Evolutionary conservation across 331 rosid genomes (phyloP).

Genomic region (Dryas integrifolia): DNA sequence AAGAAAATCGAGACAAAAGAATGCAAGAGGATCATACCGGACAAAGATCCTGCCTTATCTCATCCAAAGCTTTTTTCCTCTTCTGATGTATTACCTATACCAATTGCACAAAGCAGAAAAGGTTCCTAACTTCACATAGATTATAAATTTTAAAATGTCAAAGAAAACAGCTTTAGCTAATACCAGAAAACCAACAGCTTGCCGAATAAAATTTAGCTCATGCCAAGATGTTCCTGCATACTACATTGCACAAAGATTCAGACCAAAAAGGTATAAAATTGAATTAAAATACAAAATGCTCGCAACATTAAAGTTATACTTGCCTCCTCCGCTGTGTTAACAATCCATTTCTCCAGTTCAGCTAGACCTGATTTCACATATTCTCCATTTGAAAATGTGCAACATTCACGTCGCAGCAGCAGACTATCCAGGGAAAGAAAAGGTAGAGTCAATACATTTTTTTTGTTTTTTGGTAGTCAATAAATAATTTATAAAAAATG

Average conservation of each 20-base stretch:
- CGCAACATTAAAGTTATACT: slow-evolving; percentile 10
- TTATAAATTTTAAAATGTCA: not conserved
- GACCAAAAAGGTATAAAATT: slow-evolving; percentile 17
- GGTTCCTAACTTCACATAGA: not conserved
- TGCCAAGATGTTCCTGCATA: slow-evolving; percentile 99
- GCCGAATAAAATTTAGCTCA: slow-evolving; percentile 89
- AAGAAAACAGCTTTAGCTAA: slow-evolving; percentile 26
- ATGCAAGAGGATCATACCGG: slow-evolving; percentile 53
- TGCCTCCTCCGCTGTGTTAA: slow-evolving; percentile 78
- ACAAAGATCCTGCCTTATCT: slow-evolving; percentile 90
- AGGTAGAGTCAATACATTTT: slow-evolving; percentile 14
- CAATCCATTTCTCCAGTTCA: slow-evolving; percentile 95
- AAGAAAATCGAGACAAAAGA: not conserved
- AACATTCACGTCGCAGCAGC: slow-evolving; percentile 92
- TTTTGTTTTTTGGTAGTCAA: slow-evolving; percentile 6
- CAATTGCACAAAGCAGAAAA: slow-evolving; percentile 19
- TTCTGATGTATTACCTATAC: slow-evolving; percentile 94
- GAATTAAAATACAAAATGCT: not conserved
- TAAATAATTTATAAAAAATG: not conserved
- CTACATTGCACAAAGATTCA: slow-evolving; percentile 45
- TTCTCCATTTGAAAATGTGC: slow-evolving; percentile 97
- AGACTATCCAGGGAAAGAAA: slow-evolving; percentile 48
- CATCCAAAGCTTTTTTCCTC: slow-evolving; percentile 85
- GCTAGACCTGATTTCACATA: slow-evolving; percentile 94
- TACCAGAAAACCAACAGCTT: slow-evolving; percentile 99